Evolutionary conservation across 2,329 filamentous ascomycete genomes (phyloP).

Genomic region (Stachybotrys elegans): DNA sequence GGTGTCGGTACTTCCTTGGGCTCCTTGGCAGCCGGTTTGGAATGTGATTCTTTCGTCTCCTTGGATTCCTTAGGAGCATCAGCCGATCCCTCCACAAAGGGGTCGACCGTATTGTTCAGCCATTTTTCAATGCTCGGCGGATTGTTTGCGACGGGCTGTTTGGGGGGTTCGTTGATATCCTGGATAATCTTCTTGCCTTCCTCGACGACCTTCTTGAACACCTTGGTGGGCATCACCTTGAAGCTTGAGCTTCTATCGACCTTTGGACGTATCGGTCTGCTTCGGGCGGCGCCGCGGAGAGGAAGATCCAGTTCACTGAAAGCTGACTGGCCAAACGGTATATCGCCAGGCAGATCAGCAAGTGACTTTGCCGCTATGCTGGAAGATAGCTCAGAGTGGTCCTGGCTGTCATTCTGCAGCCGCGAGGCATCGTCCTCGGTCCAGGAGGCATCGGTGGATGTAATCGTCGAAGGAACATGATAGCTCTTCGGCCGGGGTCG

Average conservation of each 20-base stretch:
- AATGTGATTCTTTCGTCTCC: constrained; percentile 4
- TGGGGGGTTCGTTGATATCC: constrained; percentile 52
- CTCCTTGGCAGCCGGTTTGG: constrained; percentile 8
- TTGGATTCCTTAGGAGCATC: not conserved
- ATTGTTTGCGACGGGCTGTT: constrained; percentile 44
- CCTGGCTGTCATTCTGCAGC: constrained; percentile 17
- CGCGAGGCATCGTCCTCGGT: constrained; percentile 23
- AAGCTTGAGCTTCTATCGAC: constrained; percentile 52
- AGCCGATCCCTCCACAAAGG: constrained; percentile 48
- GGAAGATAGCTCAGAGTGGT: constrained; percentile 27
- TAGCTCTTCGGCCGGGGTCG: constrained; percentile 20
- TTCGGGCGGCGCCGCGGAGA: constrained; percentile 39
- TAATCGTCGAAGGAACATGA: constrained; percentile 13
- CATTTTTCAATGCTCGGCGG: constrained; percentile 62
- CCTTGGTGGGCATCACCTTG: constrained; percentile 51
- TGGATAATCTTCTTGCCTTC: constrained; percentile 62
- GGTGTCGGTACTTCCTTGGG: constrained; percentile 9
- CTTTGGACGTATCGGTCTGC: constrained; percentile 36
- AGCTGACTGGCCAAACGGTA: constrained; percentile 61
- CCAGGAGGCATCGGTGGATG: constrained; percentile 21
- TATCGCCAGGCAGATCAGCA: constrained; percentile 51
- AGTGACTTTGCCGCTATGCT: constrained; percentile 44
- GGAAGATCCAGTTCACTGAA: constrained; percentile 60
- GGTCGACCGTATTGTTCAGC: constrained; percentile 58
- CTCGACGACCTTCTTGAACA: constrained; percentile 59